Conservation (phyloP, 164 flowering plant species). For the Amborella trichopoda region DNA sequence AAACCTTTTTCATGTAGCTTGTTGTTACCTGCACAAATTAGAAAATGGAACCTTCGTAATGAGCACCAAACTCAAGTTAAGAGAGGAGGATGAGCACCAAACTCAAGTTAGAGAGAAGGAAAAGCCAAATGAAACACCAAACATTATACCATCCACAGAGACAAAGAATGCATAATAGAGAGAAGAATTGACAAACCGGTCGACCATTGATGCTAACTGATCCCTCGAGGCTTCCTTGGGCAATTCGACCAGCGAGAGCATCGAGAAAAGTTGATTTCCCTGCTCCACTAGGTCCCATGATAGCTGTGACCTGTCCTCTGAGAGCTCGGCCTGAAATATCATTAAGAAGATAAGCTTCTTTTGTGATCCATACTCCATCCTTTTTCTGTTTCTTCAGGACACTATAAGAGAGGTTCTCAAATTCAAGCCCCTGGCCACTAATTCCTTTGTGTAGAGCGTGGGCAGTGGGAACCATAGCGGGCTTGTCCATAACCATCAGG, state of each 20-base stretch:
- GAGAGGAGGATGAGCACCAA: no score
- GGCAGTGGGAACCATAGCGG: conserved; percentile 5
- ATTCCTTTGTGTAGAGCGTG: conserved; percentile 12
- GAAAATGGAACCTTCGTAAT: background rate
- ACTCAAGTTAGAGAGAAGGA: no score
- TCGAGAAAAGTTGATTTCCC: conserved; percentile 82
- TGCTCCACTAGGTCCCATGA: conserved; percentile 81
- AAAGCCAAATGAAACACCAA: no score
- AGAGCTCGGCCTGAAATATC: conserved; percentile 70
- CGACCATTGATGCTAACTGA: conserved; percentile 55
- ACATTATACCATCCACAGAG: no score
- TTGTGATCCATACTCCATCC: conserved; percentile 56
- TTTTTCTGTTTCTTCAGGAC: conserved; percentile 62
- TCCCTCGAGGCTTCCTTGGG: conserved; percentile 68
- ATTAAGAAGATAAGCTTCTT: conserved; percentile 64
- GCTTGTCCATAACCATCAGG: conserved; percentile 40
- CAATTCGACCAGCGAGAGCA: conserved; percentile 70
- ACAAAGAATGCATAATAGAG: no score
- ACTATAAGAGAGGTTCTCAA: conserved; percentile 54
- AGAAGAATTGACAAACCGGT: conserved; percentile 29
- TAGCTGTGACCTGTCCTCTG: conserved; percentile 66
- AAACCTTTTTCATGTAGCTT: conserved; percentile 70
- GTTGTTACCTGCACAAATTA: conserved; percentile 38
- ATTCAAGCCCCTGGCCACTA: conserved; percentile 58
- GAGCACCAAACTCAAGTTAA: no score